Conservation (phyloP, 1,284 basidiomycete species). For the Mycena citricolor region DNA sequence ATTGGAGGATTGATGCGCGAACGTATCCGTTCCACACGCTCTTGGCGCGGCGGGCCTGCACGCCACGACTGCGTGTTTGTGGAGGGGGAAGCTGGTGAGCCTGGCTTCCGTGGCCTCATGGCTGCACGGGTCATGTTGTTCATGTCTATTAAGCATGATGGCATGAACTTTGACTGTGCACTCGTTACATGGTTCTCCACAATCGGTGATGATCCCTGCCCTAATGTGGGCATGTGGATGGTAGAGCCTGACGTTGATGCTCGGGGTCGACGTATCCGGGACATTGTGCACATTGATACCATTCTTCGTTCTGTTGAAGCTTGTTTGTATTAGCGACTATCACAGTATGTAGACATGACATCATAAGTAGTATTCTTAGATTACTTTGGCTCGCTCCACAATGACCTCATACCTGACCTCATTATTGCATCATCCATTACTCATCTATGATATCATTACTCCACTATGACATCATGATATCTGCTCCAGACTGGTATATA, state of each 20-base stretch:
- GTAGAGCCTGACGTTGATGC: constrained; percentile 6
- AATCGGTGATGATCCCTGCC: neutral
- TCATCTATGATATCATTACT: too few species aligned
- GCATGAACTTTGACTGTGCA: constrained; percentile 13
- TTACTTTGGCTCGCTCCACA: too few species aligned
- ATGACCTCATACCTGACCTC: too few species aligned
- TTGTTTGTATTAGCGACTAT: too few species aligned
- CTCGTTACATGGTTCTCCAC: constrained; percentile 17
- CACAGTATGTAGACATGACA: too few species aligned
- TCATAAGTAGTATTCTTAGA: too few species aligned
- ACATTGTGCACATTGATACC: constrained; percentile 5
- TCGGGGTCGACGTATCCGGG: neutral
- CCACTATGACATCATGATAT: too few species aligned
- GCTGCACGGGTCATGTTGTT: constrained; percentile 9
- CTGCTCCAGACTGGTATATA: too few species aligned
- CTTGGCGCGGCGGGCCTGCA: constrained; percentile 3
- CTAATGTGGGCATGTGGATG: constrained; percentile 12
- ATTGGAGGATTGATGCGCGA: constrained; percentile 9
- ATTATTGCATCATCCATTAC: too few species aligned
- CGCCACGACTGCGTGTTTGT: constrained; percentile 11
- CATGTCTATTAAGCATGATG: constrained; percentile 4
- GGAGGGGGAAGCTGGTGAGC: neutral
- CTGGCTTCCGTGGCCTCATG: constrained; percentile 7
- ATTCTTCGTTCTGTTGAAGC: too few species aligned
- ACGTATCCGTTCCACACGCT: constrained; percentile 6